Percentiles rank a stretch among this genome's conserved stretches.
These are phyloP conservation scores for Flaveria brownii DNA, from an alignment of 129 eudicot species.

Conservation along the genomic window DNA sequence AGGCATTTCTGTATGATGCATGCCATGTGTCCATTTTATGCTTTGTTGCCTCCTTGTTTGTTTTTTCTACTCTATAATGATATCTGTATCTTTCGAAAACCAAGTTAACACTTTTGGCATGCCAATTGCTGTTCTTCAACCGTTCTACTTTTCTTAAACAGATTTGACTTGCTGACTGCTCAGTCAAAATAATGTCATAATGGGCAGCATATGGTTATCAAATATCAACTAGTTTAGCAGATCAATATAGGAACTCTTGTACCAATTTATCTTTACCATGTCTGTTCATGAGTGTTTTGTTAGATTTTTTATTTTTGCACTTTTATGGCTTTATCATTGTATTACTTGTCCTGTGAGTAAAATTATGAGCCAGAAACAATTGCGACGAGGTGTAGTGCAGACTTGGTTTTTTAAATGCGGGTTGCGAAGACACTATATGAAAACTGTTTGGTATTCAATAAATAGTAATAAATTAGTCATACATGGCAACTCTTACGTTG, in stretches of 20 bases:
- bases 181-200: background rate
- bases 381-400: background rate
- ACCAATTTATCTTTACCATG: background rate
- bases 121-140: background rate
- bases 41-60: background rate
- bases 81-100: background rate
- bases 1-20: background rate
- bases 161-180: background rate
- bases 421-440: too few species aligned
- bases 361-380: background rate
- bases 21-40: background rate
- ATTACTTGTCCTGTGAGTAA: background rate
- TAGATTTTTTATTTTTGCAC: background rate
- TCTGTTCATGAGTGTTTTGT: background rate
- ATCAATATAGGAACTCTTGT: background rate
- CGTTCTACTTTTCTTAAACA: background rate
- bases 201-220: background rate
- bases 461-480: too few species aligned
- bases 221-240: background rate
- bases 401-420: background rate
- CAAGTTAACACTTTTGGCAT: background rate
- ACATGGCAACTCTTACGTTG: too few species aligned
- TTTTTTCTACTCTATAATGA: conserved; percentile 1
- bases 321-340: background rate
- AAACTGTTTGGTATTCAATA: too few species aligned